Base-by-base conservation (phyloP, 352 stramenopile genomes). In the Phytophthora tubulina region DNA sequence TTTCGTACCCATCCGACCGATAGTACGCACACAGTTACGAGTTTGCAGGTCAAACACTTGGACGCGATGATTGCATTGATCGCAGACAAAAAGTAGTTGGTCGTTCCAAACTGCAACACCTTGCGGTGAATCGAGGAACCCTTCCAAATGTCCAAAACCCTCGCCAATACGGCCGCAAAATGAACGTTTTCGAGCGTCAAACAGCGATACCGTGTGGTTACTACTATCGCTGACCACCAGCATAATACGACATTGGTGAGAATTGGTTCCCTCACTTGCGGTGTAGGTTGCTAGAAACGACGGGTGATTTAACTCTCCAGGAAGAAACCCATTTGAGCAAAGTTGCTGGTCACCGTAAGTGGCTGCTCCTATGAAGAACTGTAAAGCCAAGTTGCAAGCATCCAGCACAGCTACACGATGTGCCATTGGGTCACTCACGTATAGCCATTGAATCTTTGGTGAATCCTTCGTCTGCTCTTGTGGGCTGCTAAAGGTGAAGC, bases 61-160 rank as follows among this genome's bases (percentile, higher is more conserved):
- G 6, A 94, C 44, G 30, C 84, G 84, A 57, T 94, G 86, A 53
- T 94, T 94, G 42, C 73, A 75, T 33, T 94, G 83, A 59, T 94
- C 86, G 35, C 70, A 84, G 4, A 92, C 73, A 38, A 78, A 93
- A 11, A 93, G 59, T 49, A 72, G 63, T 13, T 52, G 64, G 21
- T 88, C 71, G 2, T 83, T 69, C 21, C 67, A 78, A 27, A 93
- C 75, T 3, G 78, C 72, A 30, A 92, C 32, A 0, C 85, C 84
- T 55, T 90, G 78, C 7, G 85, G 85, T 1, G 85, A 89, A 52
- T 94, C 70, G 0, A 93, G 67, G 33, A 75, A 87, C 1, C 78
- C 72, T 2, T 81, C 77, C 3, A 69, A 42, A 61, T 91, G 85
- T 1, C 85, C 86, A 65, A 89, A 93, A 7, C 82, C 80, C 8